A percentile compares a stretch with the other conserved stretches of the same genome.
These are phyloP conservation scores for Epichloe elymi DNA, from an alignment of 2,329 filamentous ascomycete species.

Conservation along the genomic window DNA sequence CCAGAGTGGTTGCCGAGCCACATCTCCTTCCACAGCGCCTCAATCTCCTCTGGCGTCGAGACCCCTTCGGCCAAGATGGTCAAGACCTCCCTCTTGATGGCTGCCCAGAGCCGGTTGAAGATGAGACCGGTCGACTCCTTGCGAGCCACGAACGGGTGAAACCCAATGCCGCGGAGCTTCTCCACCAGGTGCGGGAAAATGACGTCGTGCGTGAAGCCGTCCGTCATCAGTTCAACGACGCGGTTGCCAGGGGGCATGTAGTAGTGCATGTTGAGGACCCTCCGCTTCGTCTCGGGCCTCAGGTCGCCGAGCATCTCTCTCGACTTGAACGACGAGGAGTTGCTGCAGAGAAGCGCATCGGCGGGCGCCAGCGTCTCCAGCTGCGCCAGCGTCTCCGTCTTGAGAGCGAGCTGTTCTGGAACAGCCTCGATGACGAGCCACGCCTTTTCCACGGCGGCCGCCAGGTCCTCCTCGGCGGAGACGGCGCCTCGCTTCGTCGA, in stretches of 20 bases:
- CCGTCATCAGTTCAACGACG: slow-evolving; percentile 42
- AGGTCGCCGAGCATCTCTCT: slow-evolving; percentile 33
- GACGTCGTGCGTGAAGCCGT: slow-evolving; percentile 26
- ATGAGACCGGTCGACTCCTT: slow-evolving; percentile 40
- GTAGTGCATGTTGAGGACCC: slow-evolving; percentile 37
- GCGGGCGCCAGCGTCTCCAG: slow-evolving; percentile 27
- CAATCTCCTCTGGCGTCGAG: slow-evolving; percentile 33
- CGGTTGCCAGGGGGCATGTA: slow-evolving; percentile 33
- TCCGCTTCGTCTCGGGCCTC: slow-evolving; percentile 18
- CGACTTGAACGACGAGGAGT: slow-evolving; percentile 39
- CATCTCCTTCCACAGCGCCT: slow-evolving; percentile 32
- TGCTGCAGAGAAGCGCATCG: slow-evolving; percentile 36
- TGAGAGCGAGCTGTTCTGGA: slow-evolving; percentile 35
- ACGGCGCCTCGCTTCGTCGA: slow-evolving; percentile 14
- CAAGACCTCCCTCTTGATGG: slow-evolving; percentile 38
- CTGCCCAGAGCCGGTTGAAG: slow-evolving; percentile 44
- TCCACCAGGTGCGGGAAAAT: slow-evolving; percentile 33
- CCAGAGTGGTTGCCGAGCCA: slow-evolving; percentile 12
- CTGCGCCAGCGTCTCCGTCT: slow-evolving; percentile 33
- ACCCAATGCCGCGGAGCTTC: slow-evolving; percentile 25
- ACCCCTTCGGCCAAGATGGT: slow-evolving; percentile 38
- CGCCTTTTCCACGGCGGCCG: slow-evolving; percentile 27
- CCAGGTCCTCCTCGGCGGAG: slow-evolving; percentile 22
- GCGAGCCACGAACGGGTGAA: slow-evolving; percentile 26
- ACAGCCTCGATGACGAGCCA: slow-evolving; percentile 43